Base-by-base conservation (phyloP, 148 eudicot genomes). In the Dysphania ambrosioides region DNA sequence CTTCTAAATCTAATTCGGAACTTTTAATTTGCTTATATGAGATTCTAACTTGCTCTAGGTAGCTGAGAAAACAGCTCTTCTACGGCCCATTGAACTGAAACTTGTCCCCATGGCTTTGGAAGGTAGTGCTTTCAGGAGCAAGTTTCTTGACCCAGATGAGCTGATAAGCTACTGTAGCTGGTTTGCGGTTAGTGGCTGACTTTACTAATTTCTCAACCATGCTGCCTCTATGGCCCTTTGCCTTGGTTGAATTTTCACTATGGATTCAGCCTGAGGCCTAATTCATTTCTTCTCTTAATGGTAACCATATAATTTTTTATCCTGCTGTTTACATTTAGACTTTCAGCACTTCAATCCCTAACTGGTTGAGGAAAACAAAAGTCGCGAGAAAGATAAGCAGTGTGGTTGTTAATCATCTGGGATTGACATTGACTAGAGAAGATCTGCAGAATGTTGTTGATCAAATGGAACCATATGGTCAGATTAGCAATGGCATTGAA, bases 401-500 rank as follows among this genome's bases (percentile, higher is more conserved):
- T 73, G 75, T 67, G 86, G 84, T 91, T 55, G 91, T 93, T 31
- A 85, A 91, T 77, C 98, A 93, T 93, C 87, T 93, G 42, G 98
- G 97, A 76, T 76, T 93, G 73, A 80, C 90, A 68, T 79, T 93
- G 87, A 87, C 86, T 16, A 93, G 86, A 82, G 97, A 87, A 77
- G 95, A 93, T 85, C 76, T 93, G 75, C 84, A 87, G 66, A 79
- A 76, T 79, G 91, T 90, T 72, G 97, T 93, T 77, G 91, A 93
- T 79, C 78, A 82, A 49, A 93, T 93, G 97, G 98, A 93, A 73
- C 98, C 98, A 63, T 93, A 91, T 85, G 98, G 97, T 76, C 89
- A 86, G 82, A 89, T 89, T 72, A 88, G 75, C 81, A 88, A 87
- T 62, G 98, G 97, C 41, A 84, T 91, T 34, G 98, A 93, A 79